Conservation (phyloP, 495 filamentous ascomycete species). For the Niebla homalea region DNA sequence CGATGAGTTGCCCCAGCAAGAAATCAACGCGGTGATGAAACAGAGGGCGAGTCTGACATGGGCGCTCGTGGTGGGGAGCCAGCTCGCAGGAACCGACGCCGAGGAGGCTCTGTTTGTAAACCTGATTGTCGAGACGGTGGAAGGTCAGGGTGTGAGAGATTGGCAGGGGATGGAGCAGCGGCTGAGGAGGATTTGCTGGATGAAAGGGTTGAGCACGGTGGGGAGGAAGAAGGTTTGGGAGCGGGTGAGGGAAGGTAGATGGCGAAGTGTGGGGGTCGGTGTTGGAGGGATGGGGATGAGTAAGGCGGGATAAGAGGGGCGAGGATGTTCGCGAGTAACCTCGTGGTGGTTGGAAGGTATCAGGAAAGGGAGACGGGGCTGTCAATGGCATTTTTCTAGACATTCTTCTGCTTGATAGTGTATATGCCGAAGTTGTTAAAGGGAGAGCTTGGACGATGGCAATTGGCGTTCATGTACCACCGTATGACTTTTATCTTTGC, state of each 20-base stretch:
- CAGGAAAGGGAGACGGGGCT: not conserved
- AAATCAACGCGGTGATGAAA: not conserved
- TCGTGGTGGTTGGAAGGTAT: not conserved
- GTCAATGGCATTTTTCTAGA: too few relatives aligned
- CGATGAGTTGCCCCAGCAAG: not conserved
- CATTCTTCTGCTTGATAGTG: too few relatives aligned
- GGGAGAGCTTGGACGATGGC: too few relatives aligned
- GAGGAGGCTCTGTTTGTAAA: not conserved
- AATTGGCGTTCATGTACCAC: too few relatives aligned
- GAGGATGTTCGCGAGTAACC: not conserved
- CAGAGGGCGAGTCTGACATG: not conserved
- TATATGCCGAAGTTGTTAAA: too few relatives aligned
- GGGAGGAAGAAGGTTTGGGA: not conserved
- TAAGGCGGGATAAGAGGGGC: not conserved
- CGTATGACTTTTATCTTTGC: too few relatives aligned
- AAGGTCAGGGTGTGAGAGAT: not conserved
- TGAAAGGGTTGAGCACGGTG: not conserved
- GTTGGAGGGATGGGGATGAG: not conserved
- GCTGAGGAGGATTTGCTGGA: not conserved
- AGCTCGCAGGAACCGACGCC: not conserved
- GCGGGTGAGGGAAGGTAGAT: not conserved
- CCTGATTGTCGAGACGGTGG: not conserved
- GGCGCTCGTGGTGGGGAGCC: not conserved
- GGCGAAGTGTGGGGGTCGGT: not conserved
- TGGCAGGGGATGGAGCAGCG: not conserved